A percentile compares a stretch with the other conserved stretches of the same genome.
Conservation (phyloP, 2,329 filamentous ascomycete species). For the Dothideomycetes sp. region DNA sequence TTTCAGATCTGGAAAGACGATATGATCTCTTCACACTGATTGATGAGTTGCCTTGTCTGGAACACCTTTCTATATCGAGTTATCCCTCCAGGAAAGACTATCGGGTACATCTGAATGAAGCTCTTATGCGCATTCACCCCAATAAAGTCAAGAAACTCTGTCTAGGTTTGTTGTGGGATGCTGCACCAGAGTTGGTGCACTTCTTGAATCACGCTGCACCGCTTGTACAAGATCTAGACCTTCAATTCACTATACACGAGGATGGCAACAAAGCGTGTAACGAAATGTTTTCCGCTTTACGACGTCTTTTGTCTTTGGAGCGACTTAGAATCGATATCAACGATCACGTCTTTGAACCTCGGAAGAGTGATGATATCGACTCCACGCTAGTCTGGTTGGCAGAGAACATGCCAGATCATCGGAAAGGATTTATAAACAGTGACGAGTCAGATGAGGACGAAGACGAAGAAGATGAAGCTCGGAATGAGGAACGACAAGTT, state of each 20-base stretch:
- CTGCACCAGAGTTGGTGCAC: background rate
- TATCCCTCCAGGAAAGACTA: background rate
- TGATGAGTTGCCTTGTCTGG: background rate
- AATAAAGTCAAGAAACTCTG: background rate
- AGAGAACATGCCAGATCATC: background rate
- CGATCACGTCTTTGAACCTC: background rate
- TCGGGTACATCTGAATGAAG: background rate
- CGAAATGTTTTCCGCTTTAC: background rate
- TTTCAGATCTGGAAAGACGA: background rate
- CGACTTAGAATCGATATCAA: background rate
- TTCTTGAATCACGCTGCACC: background rate
- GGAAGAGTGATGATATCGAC: background rate
- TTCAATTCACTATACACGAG: background rate
- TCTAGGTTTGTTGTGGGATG: background rate
- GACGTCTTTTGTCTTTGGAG: background rate
- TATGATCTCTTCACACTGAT: background rate
- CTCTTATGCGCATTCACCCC: background rate
- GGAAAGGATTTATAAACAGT: background rate
- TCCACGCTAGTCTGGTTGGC: background rate
- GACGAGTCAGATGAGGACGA: background rate
- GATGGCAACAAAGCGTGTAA: background rate
- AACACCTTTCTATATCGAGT: background rate
- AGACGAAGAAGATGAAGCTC: background rate
- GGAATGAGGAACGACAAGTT: too few relatives aligned
- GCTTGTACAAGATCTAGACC: background rate